phyloP scores from a whole-genome alignment of 2,329 filamentous ascomycete species.

The Arachnomyces sp. region DNA sequence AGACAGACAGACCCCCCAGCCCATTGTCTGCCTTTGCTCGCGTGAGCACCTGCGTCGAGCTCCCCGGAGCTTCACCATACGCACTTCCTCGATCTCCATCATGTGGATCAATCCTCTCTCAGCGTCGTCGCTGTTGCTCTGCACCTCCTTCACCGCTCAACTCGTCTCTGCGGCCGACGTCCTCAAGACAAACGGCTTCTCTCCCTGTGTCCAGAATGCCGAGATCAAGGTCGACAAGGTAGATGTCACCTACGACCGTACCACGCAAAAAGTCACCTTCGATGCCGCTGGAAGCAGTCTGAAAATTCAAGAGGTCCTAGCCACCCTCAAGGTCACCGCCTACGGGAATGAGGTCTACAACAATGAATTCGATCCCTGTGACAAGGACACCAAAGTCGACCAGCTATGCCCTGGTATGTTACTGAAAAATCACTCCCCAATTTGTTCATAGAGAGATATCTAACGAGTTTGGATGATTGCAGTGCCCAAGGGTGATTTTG shows the following conservation, averaged over 20 bases:
- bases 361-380: constrained; percentile 78
- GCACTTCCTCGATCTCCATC: no score
- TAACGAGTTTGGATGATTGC: no score
- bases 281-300: constrained; percentile 72
- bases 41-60: no score
- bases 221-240: constrained; percentile 66
- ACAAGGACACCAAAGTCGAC: constrained; percentile 55
- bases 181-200: constrained; percentile 74
- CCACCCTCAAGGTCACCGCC: constrained; percentile 66
- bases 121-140: constrained; percentile 21
- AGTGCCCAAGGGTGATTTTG: constrained; percentile 70
- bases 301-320: constrained; percentile 71
- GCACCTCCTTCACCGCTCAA: constrained; percentile 20
- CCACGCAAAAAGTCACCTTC: constrained; percentile 66
- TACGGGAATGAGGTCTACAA: constrained; percentile 78
- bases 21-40: no score
- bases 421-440: neutral
- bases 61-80: no score
- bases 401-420: constrained; percentile 72
- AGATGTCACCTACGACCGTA: constrained; percentile 71
- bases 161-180: constrained; percentile 58
- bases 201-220: constrained; percentile 53
- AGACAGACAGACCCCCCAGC: no score
- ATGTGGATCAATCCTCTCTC: constrained; percentile 22
- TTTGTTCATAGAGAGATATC: constrained; percentile 4